Base-by-base conservation (phyloP, 1,284 basidiomycete species). In the Inonotus hispidus region DNA sequence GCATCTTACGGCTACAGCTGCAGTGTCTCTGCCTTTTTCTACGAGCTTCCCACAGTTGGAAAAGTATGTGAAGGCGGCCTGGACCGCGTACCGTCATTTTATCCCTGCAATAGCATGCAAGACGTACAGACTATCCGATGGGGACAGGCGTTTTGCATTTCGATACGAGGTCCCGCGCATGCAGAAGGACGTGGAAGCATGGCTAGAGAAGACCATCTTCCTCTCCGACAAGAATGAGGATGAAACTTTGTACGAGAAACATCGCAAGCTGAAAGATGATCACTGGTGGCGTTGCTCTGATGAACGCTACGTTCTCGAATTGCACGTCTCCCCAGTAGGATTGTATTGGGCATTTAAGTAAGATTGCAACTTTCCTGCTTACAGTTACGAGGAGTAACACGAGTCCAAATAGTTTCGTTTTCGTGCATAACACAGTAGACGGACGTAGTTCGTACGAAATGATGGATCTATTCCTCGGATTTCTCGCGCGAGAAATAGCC, bases 381-480 rank as follows among this genome's bases (percentile, higher is more conserved):
- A 49, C 8, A 23, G 47, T 16, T n/a, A 21, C 14, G 21, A 25
- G 14, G 3, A 16, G 7, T 14, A 49, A 5, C 14, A 29, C 47
- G 25, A 8, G 4, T 49, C 25, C 23, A 23, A 13, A 23, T 29
- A 58, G 56, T n/a, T 38, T 58, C 16, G 19, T 50, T 6, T 38
- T 58, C 16, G 50, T 46, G 25, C 56, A 58, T 41, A 58, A 58
- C 23, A 58, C 35, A n/a, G 50, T 52, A n/a, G 56, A 58, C 47
- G 56, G 56, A 27, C 46, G 56, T 11, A 58, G 38, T 35, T 45
- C 56, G 2, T 58, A 35, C 37, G 46, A 29, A 14, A 37, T 58
- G 47, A 16, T 52, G 35, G 56, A 58, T 2, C 21, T 58, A 27
- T 50, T 58, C 46, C 38, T 39, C 10, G 56, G 25, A 23, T 50